Conservation (phyloP, 2,329 filamentous ascomycete genomes). For the Orbilia blumenaviensis region DNA sequence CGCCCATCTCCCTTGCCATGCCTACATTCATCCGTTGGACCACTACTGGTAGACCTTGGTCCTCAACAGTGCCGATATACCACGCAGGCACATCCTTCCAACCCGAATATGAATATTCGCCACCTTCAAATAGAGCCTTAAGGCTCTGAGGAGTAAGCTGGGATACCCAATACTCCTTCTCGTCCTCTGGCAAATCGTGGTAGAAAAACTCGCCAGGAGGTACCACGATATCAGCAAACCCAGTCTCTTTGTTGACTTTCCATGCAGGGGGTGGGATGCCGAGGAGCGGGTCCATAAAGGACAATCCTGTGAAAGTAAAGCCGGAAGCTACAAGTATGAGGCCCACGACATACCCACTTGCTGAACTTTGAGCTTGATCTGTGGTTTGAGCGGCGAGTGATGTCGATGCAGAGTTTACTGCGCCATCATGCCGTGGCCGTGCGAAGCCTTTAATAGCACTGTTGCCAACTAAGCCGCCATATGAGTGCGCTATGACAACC, state of each 20-base stretch:
- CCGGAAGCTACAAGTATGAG: constrained; percentile 64
- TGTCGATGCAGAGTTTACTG: constrained; percentile 19
- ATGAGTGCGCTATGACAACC: constrained; percentile 65
- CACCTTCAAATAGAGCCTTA: constrained; percentile 64
- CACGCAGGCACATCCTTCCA: constrained; percentile 65
- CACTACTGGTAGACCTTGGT: constrained; percentile 62
- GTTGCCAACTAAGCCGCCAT: constrained; percentile 64
- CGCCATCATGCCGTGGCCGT: constrained; percentile 47
- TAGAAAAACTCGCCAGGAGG: constrained; percentile 64
- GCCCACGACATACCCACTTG: constrained; percentile 62
- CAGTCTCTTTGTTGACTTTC: constrained; percentile 61
- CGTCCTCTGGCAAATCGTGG: constrained; percentile 64
- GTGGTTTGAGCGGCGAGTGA: not conserved
- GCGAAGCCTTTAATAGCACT: constrained; percentile 64
- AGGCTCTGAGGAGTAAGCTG: constrained; percentile 63
- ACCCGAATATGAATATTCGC: constrained; percentile 63
- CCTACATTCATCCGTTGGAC: constrained; percentile 61
- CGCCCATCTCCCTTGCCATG: constrained; percentile 62
- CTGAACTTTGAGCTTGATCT: not conserved
- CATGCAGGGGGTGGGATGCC: constrained; percentile 63
- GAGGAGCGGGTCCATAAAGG: constrained; percentile 63
- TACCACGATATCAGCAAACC: constrained; percentile 62
- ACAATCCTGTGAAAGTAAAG: constrained; percentile 60
- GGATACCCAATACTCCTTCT: constrained; percentile 62
- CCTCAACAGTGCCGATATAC: constrained; percentile 64